Base-by-base conservation (phyloP, 2,329 filamentous ascomycete genomes). In the Diplodia sapinea region DNA sequence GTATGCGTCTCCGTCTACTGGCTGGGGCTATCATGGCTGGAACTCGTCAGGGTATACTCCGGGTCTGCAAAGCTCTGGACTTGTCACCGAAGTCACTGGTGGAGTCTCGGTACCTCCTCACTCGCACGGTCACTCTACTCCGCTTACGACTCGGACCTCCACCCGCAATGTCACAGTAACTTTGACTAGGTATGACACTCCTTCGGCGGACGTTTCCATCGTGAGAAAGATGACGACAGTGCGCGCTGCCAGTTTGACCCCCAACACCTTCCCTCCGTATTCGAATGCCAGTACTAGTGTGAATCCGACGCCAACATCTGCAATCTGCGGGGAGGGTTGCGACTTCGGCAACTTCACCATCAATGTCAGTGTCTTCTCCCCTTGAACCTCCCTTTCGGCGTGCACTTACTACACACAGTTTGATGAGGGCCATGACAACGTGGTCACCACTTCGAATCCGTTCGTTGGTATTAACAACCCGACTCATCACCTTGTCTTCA, bases 401-500 rank as follows among this genome's bases (percentile, higher is more conserved):
- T 5, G 70, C 71, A 73, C 74, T 23, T 69, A 70, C 4, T 55
- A 69, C 66, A 68, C 71, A 6, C 68, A 75, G 43, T 77, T 76
- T 65, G 74, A 79, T 40, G 73, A 80, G 43, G 70, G 78, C 2
- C 77, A 74, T 50, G 78, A 12, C 15, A 38, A 67, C 13, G 63
- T 70, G 49, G 68, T 71, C 15, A 75, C 74, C 54, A 75, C 75
- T 8, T 74, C 72, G n/a, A 61, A 71, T n/a, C 36, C 66, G 6
- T 73, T 70, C 56, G 78, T 80, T 11, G 79, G 80, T 52, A 76
- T 85, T 68, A 79, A 77, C 70, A 81, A 80, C 66, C 83, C 83
- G 1, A 85, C 84, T 70, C 80, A 83, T 66, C 83, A 85, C 71
- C 78, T 86, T 57, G 80, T 80, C 72, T 86, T 83, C 74, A 82